A percentile compares a stretch with the other conserved stretches of the same genome.
phyloP scores from a whole-genome alignment of 768 basidiomycete species.

The Tricholoma matsutake region DNA sequence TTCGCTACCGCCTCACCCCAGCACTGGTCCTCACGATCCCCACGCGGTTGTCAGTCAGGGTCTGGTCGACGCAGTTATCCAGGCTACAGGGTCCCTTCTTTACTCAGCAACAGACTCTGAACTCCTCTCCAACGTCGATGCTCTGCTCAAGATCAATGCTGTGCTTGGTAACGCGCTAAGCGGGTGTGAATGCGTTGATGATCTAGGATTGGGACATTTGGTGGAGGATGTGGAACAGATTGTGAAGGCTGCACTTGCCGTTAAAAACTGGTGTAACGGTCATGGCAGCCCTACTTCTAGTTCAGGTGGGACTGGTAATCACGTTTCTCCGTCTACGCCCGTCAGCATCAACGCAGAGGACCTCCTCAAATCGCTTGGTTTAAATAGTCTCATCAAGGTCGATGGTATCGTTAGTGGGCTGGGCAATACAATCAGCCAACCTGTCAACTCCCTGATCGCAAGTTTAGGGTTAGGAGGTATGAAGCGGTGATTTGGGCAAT shows the following conservation, averaged over 20 bases:
- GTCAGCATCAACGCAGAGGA: slow-evolving; percentile 14
- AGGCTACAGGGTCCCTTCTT: slow-evolving; percentile 12
- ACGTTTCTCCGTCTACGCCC: neutral
- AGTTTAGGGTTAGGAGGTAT: slow-evolving; percentile 11
- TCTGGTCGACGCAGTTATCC: slow-evolving; percentile 11
- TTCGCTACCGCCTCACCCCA: neutral
- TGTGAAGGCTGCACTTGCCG: slow-evolving; percentile 9
- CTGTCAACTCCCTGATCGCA: slow-evolving; percentile 10
- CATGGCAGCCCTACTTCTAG: neutral
- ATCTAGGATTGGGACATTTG: slow-evolving; percentile 9
- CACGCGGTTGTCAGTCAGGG: neutral
- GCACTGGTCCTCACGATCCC: neutral
- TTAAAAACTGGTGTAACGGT: slow-evolving; percentile 11
- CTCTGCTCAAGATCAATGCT: slow-evolving; percentile 5
- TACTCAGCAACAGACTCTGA: slow-evolving; percentile 7
- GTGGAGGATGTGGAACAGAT: slow-evolving; percentile 9
- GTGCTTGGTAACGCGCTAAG: slow-evolving; percentile 6
- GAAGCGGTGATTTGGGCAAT: slow-evolving; percentile 8
- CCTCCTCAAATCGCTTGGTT: slow-evolving; percentile 14
- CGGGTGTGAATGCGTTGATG: slow-evolving; percentile 10
- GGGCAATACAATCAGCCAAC: slow-evolving; percentile 1
- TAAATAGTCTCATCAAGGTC: slow-evolving; percentile 7
- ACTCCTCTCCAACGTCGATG: slow-evolving; percentile 9
- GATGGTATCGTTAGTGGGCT: slow-evolving; percentile 11
- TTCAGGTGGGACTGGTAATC: neutral